phyloP scores from a whole-genome alignment of 139 green algal species.

The Micromonas commoda region DNA sequence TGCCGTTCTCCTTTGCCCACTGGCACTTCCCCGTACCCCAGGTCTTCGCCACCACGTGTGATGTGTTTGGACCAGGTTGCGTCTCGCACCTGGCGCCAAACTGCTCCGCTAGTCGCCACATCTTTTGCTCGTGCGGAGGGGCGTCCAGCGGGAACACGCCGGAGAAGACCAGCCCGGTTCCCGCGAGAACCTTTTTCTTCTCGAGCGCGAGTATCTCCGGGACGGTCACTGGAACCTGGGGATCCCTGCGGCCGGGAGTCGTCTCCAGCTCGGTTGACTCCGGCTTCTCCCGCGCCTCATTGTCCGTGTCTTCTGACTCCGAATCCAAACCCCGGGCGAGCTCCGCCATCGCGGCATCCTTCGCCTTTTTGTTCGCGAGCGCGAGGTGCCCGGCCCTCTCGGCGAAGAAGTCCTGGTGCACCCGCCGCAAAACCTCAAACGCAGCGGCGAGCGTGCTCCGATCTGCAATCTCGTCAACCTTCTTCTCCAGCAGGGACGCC shows the following conservation, averaged over 20 bases:
- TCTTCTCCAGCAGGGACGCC: conserved; percentile 17
- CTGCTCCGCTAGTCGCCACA: conserved; percentile 67
- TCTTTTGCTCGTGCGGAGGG: conserved; percentile 47
- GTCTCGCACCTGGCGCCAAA: conserved; percentile 59
- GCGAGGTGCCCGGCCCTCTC: no score
- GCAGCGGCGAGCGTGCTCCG: conserved; percentile 46
- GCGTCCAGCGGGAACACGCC: conserved; percentile 55
- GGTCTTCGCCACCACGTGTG: conserved; percentile 60
- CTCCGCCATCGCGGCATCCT: background rate
- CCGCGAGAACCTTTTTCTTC: conserved; percentile 45
- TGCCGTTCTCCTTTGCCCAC: conserved; percentile 16
- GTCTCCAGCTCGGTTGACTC: no score
- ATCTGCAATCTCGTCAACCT: conserved; percentile 52
- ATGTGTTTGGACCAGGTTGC: conserved; percentile 31
- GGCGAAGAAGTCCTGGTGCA: conserved; percentile 52
- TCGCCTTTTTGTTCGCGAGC: background rate
- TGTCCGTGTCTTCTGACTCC: background rate
- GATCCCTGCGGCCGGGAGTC: background rate
- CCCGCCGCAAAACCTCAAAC: conserved; percentile 45
- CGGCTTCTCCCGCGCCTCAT: no score
- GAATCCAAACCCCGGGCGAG: background rate
- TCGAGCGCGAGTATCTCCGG: conserved; percentile 41
- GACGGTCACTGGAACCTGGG: background rate
- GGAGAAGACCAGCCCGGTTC: conserved; percentile 67
- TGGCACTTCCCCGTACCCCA: conserved; percentile 38